Evolutionary conservation across 2,329 filamentous ascomycete species (phyloP), one percentile per base, ranked within the genome.

Genomic region (Microsporum canis): DNA sequence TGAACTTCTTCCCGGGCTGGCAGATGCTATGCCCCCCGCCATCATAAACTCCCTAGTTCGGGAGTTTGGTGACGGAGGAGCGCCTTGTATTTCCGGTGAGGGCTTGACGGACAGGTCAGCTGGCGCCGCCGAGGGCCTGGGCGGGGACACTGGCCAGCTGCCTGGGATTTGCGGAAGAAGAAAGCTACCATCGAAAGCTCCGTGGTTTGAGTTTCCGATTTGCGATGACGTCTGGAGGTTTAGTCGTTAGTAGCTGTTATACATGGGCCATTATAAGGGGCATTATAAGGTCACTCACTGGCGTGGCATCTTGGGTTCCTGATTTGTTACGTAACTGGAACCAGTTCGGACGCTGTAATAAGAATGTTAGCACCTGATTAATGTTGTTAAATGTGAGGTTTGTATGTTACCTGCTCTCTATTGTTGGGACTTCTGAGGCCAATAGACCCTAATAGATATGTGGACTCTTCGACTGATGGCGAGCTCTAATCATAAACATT

Each of bases 61-160:
- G 36, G 51, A 55, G 12, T n/a, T 23, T 55, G 51, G 51, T 36
- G 51, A 55, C 36, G 51, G 51, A 14, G 14, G 51, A 36, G 51
- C 51, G 33, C 17, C 33, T 31, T 55, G 31, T 29, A 23, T 12
- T 12, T 55, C 33, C 6, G 7, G 51, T 10, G 45, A 33, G 31
- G 31, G 51, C 29, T 36, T 29, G 14, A 36, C 29, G 33, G 51
- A 5, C 51, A 38, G 33, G 31, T 36, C 31, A 34, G 33, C 51
- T 34, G 51, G 51, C 51, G 31, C 33, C 31, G 29, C 51, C 14
- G 33, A 1, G 5, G 51, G 10, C 8, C 51, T n/a, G 14, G 51
- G 51, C 33, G 51, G 51, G 51, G 51, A 55, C 51, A 5, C 27
- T 38, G 51, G 51, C 51, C 51, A 55, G 51, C 51, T 55, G 5